These are phyloP conservation scores for Lepiota brunneoincarnata DNA, from an alignment of 768 basidiomycete genomes.

Conservation along the genomic window DNA sequence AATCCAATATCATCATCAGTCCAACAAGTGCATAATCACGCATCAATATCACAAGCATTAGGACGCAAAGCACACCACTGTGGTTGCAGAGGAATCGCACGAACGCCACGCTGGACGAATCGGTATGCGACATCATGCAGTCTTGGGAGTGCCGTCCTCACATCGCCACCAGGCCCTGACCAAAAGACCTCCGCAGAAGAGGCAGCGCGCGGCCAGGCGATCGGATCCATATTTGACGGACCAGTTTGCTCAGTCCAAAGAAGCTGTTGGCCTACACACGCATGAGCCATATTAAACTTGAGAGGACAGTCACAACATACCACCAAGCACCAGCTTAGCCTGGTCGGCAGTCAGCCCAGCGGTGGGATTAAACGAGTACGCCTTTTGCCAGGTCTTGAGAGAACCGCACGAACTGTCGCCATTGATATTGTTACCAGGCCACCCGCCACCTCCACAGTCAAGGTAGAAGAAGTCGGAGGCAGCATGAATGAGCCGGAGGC, in stretches of 20 bases:
- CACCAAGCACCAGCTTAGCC: slow-evolving; percentile 62
- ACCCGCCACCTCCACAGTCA: slow-evolving; percentile 73
- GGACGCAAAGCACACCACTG: slow-evolving; percentile 65
- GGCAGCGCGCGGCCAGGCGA: slow-evolving; percentile 71
- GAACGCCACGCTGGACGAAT: slow-evolving; percentile 58
- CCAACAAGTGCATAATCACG: slow-evolving; percentile 4
- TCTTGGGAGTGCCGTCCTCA: slow-evolving; percentile 55
- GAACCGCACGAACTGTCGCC: slow-evolving; percentile 75
- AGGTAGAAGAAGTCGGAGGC: slow-evolving; percentile 80
- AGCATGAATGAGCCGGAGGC: slow-evolving; percentile 62
- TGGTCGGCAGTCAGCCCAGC: slow-evolving; percentile 49
- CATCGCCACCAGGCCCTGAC: slow-evolving; percentile 52
- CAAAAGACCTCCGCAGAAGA: slow-evolving; percentile 73
- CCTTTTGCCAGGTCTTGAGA: slow-evolving; percentile 80
- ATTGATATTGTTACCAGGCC: slow-evolving; percentile 49
- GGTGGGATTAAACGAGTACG: slow-evolving; percentile 46
- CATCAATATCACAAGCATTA: slow-evolving; percentile 8
- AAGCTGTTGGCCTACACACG: slow-evolving; percentile 40
- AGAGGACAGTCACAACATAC: slow-evolving; percentile 29
- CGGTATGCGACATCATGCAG: slow-evolving; percentile 65
- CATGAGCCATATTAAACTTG: neutral
- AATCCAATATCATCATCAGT: too few relatives aligned
- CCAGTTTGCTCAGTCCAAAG: slow-evolving; percentile 76
- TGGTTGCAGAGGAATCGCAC: slow-evolving; percentile 63
- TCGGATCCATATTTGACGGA: slow-evolving; percentile 60